Evolutionary conservation across 805 yeast species (phyloP).

Genomic region (Wickerhamiella kurtzmanii): DNA sequence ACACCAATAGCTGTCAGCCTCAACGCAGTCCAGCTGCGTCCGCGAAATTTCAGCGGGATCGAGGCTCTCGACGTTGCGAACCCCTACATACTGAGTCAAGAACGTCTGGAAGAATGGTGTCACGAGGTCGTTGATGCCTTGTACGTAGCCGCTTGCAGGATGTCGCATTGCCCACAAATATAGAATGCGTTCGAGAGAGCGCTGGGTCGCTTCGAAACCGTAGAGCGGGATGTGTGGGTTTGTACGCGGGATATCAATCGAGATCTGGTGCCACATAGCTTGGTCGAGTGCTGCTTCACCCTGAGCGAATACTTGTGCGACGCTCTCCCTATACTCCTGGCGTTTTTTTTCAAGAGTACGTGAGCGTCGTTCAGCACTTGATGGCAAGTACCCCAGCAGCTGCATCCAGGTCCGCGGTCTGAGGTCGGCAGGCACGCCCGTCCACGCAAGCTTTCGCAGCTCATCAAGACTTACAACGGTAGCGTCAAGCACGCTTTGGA

Average conservation of each 20-base stretch:
- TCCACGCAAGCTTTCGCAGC: conserved; percentile 75
- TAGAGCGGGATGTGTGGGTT: conserved; percentile 74
- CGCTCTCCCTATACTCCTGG: conserved; percentile 69
- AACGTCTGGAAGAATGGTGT: conserved; percentile 90
- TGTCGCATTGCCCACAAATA: conserved; percentile 94
- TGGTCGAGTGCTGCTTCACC: conserved; percentile 40
- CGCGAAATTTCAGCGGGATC: conserved; percentile 50
- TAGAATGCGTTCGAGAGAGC: conserved; percentile 63
- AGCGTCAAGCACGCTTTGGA: conserved; percentile 45
- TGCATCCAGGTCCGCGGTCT: conserved; percentile 84
- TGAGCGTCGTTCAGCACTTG: conserved; percentile 63
- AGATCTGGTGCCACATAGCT: conserved; percentile 87
- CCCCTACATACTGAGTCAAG: conserved; percentile 46
- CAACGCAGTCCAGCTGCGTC: conserved; percentile 54
- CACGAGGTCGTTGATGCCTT: conserved; percentile 87
- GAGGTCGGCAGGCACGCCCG: conserved; percentile 74
- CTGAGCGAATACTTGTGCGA: conserved; percentile 46
- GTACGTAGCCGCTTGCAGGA: conserved; percentile 96
- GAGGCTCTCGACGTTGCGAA: conserved; percentile 36
- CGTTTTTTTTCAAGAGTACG: conserved; percentile 65
- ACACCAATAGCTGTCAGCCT: conserved; percentile 97
- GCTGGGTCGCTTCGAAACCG: conserved; percentile 54
- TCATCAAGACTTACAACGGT: conserved; percentile 51
- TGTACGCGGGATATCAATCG: conserved; percentile 88
- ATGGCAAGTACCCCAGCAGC: conserved; percentile 77